A percentile compares a stretch with the other conserved stretches of the same genome.
Evolutionary conservation across 2,329 filamentous ascomycete species (phyloP).

Genomic region (Nothomitra cinnamomea): DNA sequence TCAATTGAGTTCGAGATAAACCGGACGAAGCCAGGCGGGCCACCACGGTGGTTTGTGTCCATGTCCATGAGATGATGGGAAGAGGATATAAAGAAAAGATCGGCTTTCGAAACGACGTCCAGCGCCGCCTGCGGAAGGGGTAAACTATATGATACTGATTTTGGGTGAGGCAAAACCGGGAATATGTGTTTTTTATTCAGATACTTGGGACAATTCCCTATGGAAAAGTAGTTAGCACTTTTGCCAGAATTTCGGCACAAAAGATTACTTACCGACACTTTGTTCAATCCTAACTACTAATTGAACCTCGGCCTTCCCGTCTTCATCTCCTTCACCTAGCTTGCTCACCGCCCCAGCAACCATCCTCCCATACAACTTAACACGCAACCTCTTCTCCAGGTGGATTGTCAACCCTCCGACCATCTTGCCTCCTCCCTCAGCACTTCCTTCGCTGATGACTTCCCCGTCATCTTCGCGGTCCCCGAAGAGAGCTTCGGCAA

Average conservation of each 20-base stretch:
- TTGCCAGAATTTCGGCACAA: not conserved
- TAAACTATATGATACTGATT: slow-evolving; percentile 29
- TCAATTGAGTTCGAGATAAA: slow-evolving; percentile 37
- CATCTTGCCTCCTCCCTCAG: slow-evolving; percentile 27
- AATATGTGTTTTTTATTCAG: slow-evolving; percentile 54
- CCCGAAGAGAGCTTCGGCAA: slow-evolving; percentile 44
- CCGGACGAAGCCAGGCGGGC: slow-evolving; percentile 55
- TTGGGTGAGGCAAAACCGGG: slow-evolving; percentile 35
- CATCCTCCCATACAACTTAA: slow-evolving; percentile 58
- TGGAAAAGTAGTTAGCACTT: not conserved
- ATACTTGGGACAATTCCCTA: slow-evolving; percentile 75
- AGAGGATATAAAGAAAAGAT: slow-evolving; percentile 65
- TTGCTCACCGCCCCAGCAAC: slow-evolving; percentile 40
- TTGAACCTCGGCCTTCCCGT: slow-evolving; percentile 26
- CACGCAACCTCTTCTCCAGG: slow-evolving; percentile 47
- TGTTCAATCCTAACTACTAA: slow-evolving; percentile 53
- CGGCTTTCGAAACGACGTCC: slow-evolving; percentile 42
- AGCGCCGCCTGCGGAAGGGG: slow-evolving; percentile 37
- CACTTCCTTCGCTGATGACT: slow-evolving; percentile 21
- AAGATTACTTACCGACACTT: slow-evolving; percentile 34
- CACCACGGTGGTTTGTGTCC: slow-evolving; percentile 74
- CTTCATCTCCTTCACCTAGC: slow-evolving; percentile 16
- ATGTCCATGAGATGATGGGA: slow-evolving; percentile 45
- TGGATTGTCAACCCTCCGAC: slow-evolving; percentile 47
- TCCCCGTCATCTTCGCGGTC: slow-evolving; percentile 25